Evolutionary conservation across 2,329 filamentous ascomycete genomes (phyloP).

Genomic region (Escovopsis sp.): DNA sequence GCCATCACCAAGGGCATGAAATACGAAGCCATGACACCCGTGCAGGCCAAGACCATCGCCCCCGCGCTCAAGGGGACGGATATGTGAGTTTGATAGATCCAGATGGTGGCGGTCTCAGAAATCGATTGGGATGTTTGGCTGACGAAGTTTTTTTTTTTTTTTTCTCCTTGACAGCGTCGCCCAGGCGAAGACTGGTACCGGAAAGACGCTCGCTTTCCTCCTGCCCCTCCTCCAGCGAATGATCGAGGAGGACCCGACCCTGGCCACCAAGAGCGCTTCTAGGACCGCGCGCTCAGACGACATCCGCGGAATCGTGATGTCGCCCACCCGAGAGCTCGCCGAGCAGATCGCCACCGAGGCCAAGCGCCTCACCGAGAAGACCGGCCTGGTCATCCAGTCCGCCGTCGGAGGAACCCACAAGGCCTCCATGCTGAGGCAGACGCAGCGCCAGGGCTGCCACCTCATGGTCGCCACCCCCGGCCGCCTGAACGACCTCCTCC

Average conservation of each 20-base stretch:
- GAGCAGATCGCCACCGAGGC: conserved; percentile 75
- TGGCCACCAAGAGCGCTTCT: conserved; percentile 32
- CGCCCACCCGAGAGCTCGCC: conserved; percentile 68
- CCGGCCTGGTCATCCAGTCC: conserved; percentile 51
- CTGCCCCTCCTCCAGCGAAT: conserved; percentile 74
- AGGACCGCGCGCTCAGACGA: conserved; percentile 33
- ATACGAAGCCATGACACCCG: conserved; percentile 80
- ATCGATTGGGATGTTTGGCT: too few relatives aligned
- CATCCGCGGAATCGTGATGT: conserved; percentile 58
- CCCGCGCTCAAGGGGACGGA: conserved; percentile 68
- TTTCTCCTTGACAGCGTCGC: conserved; percentile 45
- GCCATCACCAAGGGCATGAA: conserved; percentile 59
- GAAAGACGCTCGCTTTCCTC: conserved; percentile 90
- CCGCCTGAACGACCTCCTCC: conserved; percentile 67
- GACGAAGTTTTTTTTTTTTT: too few relatives aligned
- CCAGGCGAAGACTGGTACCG: conserved; percentile 92
- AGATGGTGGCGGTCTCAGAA: too few relatives aligned
- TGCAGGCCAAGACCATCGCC: conserved; percentile 73
- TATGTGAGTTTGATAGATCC: conserved; percentile 43
- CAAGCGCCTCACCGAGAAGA: conserved; percentile 46
- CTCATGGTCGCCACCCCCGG: conserved; percentile 84
- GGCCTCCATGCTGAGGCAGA: conserved; percentile 46
- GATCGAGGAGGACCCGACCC: conserved; percentile 44
- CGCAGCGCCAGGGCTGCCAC: conserved; percentile 67
- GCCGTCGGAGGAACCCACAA: conserved; percentile 93